A percentile compares a stretch with the other conserved stretches of the same genome.
These are phyloP conservation scores for Populus hybrid DNA, from an alignment of 441 rosid genomes.

Conservation along the genomic window DNA sequence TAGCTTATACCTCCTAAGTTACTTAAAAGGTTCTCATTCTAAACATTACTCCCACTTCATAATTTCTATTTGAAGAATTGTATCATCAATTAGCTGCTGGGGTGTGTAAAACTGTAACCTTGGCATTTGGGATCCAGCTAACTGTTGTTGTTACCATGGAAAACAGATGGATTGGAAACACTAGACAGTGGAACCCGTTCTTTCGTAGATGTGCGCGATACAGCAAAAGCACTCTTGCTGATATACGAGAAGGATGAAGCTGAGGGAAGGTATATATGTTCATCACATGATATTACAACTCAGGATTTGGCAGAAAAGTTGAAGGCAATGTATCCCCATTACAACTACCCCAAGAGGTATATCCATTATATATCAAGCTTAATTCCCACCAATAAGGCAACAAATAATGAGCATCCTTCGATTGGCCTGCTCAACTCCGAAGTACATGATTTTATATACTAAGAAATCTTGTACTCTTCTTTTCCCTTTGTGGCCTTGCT, in stretches of 20 bases:
- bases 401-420: not conserved
- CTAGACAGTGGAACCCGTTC: conserved; percentile 40
- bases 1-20: conserved; percentile 27
- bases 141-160: not conserved
- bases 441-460: not conserved
- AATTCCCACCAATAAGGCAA: not conserved
- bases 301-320: conserved; percentile 29
- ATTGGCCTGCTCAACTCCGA: not conserved
- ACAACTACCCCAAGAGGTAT: conserved; percentile 48
- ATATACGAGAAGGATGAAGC: conserved; percentile 59
- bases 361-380: not conserved
- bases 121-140: not conserved
- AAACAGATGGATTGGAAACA: conserved; percentile 35
- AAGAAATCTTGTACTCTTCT: not conserved
- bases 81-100: not conserved
- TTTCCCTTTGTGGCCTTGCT: not conserved
- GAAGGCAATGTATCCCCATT: conserved; percentile 40
- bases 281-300: conserved; percentile 24
- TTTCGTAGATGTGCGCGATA: conserved; percentile 63
- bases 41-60: conserved; percentile 30
- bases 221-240: conserved; percentile 57
- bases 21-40: conserved; percentile 9
- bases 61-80: not conserved
- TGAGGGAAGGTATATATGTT: conserved; percentile 63
- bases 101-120: not conserved